Evolutionary conservation across 768 basidiomycete genomes (phyloP).

Genomic region (Pisolithus orientalis): DNA sequence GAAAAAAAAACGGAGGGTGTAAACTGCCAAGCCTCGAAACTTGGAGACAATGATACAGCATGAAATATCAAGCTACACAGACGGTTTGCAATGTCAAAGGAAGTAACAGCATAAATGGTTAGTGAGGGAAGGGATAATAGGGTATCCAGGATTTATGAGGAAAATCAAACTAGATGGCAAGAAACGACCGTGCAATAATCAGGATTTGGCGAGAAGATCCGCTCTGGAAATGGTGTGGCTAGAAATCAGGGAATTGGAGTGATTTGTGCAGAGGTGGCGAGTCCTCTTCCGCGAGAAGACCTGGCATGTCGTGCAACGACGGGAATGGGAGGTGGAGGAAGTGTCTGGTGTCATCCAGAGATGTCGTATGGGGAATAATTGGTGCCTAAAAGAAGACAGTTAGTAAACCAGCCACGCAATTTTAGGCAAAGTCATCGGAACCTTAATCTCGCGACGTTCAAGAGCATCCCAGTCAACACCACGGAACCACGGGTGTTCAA

Average conservation of each 20-base stretch:
- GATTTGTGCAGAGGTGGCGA: slow-evolving; percentile 48
- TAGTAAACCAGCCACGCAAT: not conserved
- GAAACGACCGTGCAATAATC: slow-evolving; percentile 22
- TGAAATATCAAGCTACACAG: slow-evolving; percentile 24
- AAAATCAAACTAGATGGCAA: slow-evolving; percentile 1
- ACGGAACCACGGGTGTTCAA: slow-evolving; percentile 91
- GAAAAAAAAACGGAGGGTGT: not conserved
- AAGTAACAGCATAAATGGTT: not conserved
- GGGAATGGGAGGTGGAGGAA: slow-evolving; percentile 80
- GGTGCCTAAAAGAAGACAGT: slow-evolving; percentile 52
- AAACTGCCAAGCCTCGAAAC: slow-evolving; percentile 1
- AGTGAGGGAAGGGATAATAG: slow-evolving; percentile 5
- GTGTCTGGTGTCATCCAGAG: slow-evolving; percentile 79
- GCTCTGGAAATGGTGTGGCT: slow-evolving; percentile 18
- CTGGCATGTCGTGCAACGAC: slow-evolving; percentile 71
- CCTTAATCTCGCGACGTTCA: slow-evolving; percentile 80
- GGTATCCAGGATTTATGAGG: not conserved
- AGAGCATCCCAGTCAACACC: slow-evolving; percentile 91
- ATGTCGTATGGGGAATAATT: slow-evolving; percentile 77
- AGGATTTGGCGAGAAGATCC: slow-evolving; percentile 4
- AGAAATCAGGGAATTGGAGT: slow-evolving; percentile 76
- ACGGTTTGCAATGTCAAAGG: not conserved
- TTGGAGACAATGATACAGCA: slow-evolving; percentile 23
- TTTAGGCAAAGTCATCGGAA: slow-evolving; percentile 31
- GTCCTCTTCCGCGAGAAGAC: slow-evolving; percentile 61